phyloP scores from a whole-genome alignment of 768 basidiomycete species.

The Favolaschia claudopus region DNA sequence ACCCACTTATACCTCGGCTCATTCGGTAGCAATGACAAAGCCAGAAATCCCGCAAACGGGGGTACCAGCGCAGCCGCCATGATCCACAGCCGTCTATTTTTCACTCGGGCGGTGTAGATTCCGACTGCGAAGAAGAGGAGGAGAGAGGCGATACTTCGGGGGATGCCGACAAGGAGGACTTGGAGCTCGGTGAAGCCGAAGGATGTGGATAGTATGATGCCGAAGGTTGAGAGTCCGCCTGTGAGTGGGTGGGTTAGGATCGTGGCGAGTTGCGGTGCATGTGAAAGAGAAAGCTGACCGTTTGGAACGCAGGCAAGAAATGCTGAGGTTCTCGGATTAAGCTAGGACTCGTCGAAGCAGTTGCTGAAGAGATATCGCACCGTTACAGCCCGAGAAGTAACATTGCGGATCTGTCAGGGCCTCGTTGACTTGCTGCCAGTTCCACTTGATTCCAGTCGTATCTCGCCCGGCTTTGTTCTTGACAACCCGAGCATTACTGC shows the following conservation, averaged over 20 bases:
- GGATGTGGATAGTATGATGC: constrained; percentile 5
- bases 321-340: too few relatives aligned
- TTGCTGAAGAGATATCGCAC: too few relatives aligned
- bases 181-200: constrained; percentile 17
- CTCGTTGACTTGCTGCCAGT: constrained; percentile 18
- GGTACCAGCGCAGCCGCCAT: constrained; percentile 12
- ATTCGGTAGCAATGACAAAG: constrained; percentile 9
- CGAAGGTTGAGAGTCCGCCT: constrained; percentile 19
- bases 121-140: constrained; percentile 13
- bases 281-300: too few relatives aligned
- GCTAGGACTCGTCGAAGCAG: too few relatives aligned
- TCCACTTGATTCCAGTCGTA: constrained; percentile 11
- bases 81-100: constrained; percentile 10
- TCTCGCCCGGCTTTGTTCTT: constrained; percentile 16
- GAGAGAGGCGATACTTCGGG: constrained; percentile 2
- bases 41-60: constrained; percentile 11
- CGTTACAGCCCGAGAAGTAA: background rate
- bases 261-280: too few relatives aligned
- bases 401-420: constrained; percentile 14
- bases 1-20: constrained; percentile 7
- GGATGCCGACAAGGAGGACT: constrained; percentile 5
- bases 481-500: constrained; percentile 14
- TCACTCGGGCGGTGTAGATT: background rate
- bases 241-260: too few relatives aligned
- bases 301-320: too few relatives aligned